Evolutionary conservation across 192 early-diverging fungal genomes (phyloP).

Genomic region (Linnemannia hyalina): DNA sequence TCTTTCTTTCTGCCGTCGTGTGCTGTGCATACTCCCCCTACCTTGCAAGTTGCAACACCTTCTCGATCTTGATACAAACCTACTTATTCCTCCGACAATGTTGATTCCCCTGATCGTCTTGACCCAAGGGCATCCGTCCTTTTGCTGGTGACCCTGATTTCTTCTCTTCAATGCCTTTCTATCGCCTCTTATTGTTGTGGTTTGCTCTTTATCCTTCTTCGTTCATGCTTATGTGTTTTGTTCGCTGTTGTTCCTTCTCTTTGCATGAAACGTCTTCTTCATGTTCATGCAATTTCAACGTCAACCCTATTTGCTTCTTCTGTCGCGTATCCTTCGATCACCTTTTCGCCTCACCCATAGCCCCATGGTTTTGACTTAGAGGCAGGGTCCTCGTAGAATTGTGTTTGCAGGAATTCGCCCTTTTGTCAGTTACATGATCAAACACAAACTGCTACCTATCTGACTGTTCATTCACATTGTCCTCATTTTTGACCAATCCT

Average conservation of each 20-base stretch:
- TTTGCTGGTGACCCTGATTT: not conserved
- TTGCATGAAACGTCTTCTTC: not conserved
- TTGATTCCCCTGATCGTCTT: not conserved
- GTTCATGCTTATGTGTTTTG: not conserved
- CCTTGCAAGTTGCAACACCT: not conserved
- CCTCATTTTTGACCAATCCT: not conserved
- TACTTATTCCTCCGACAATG: not conserved
- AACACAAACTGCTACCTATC: no score
- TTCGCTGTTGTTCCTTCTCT: not conserved
- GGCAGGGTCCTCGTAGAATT: no score
- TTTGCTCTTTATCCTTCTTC: not conserved
- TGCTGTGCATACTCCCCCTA: not conserved
- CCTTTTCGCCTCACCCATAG: no score
- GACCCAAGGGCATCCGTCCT: not conserved
- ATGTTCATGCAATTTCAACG: not conserved
- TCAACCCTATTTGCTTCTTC: no score
- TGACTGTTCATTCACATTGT: no score
- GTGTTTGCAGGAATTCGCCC: no score
- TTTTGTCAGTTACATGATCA: no score
- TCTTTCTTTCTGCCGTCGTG: not conserved
- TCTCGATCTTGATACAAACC: not conserved
- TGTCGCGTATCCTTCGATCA: no score
- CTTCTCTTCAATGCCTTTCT: not conserved
- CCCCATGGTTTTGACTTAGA: no score
- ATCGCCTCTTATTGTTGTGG: no score